Evolutionary conservation across 75 land plant species (phyloP).

Genomic region (Pinus tabuliformis): DNA sequence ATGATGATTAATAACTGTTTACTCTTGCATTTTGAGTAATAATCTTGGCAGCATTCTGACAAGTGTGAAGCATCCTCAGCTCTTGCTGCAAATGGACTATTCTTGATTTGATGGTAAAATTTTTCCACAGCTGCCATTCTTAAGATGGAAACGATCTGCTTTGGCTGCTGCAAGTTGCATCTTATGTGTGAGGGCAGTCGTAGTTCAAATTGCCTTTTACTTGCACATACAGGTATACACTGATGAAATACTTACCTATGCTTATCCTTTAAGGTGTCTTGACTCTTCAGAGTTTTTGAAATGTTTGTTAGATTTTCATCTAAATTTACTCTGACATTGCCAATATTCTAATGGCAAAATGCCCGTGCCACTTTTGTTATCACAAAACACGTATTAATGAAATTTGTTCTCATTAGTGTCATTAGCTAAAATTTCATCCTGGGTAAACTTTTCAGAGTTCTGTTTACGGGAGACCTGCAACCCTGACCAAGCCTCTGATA

Average conservation of each 20-base stretch:
- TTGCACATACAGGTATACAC: conserved; percentile 81
- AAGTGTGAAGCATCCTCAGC: neutral
- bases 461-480: conserved; percentile 69
- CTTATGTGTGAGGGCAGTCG: conserved; percentile 84
- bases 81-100: neutral
- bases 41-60: conserved; percentile 4
- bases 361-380: too few relatives aligned
- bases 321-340: neutral
- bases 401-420: conserved; percentile 1
- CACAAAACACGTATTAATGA: neutral
- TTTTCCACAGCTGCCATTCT: conserved; percentile 72
- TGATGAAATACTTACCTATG: neutral
- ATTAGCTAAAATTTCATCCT: conserved; percentile 12
- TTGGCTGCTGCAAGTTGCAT: conserved; percentile 94
- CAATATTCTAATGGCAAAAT: neutral
- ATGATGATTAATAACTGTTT: neutral
- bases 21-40: neutral
- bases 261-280: neutral
- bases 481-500: conserved; percentile 68
- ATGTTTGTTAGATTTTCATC: neutral
- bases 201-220: conserved; percentile 95
- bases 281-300: neutral
- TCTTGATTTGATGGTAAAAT: neutral
- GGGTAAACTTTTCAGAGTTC: conserved; percentile 45
- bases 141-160: conserved; percentile 96